Evolutionary conservation across 805 yeast genomes (phyloP), one percentile per base, ranked within the genome.

Genomic region (Saturnispora silvae): DNA sequence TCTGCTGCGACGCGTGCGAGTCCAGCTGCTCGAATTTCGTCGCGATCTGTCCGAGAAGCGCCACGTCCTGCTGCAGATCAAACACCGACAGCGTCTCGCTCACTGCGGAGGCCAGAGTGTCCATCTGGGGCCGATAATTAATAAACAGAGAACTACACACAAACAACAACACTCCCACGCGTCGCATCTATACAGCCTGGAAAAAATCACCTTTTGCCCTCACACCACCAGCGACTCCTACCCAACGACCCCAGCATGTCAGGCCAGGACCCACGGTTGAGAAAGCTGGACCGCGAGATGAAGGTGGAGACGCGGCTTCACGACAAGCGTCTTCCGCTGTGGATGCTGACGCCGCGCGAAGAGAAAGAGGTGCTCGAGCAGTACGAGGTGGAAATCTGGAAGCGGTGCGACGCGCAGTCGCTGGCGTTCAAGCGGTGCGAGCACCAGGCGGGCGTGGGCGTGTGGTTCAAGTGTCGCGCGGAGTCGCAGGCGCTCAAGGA

Each of bases 281-380:
- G 28, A 16, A 31, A 33, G 23, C 17, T 34, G 9, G 29, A 40
- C 15, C 18, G 40, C 18, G 23, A 28, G 19, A 13, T 30, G 31
- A 15, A 34, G 13, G 19, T 41, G 8, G 19, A 34, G 9, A n/a
- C 31, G 2, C 10, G 39, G 11, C 24, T 18, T n/a, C 20, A 39
- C 20, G 24, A 22, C 5, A 54, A 54, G 2, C 61, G 61, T 7
- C 59, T 81, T 20, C 94, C 94, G 1, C 62, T 71, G 10, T 82
- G 94, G 94, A 70, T 80, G 44, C 61, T 82, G 17, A 71, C 83
- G 0, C 89, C 92, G 11, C 69, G 67, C 44, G 92, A 82, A 53
- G 94, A 82, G 52, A 76, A 75, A 56, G 70, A 75, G 41, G 76
- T 80, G 25, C 73, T 81, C 49, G 75, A 70, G 46, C 70, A 81